phyloP scores from a whole-genome alignment of 805 yeast genomes.

The Barnettozyma botsteinii region DNA sequence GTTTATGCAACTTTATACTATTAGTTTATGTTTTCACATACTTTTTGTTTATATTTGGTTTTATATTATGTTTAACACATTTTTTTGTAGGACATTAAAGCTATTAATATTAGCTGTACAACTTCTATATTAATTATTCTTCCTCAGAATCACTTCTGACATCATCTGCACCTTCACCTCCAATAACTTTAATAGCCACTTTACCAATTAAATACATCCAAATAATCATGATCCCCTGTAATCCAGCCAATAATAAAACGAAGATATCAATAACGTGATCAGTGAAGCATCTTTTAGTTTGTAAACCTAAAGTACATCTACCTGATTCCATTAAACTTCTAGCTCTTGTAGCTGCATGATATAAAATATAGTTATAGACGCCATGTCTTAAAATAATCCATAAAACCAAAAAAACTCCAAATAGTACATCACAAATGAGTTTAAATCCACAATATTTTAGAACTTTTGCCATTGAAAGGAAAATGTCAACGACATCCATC shows the following conservation, averaged over 20 bases:
- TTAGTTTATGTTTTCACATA: background rate
- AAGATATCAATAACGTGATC: constrained; percentile 40
- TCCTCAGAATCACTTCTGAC: constrained; percentile 80
- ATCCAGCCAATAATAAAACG: constrained; percentile 49
- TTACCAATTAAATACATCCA: constrained; percentile 74
- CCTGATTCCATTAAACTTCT: constrained; percentile 39
- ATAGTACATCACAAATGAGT: constrained; percentile 59
- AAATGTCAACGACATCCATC: constrained; percentile 81
- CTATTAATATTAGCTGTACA: background rate
- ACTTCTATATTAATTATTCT: background rate
- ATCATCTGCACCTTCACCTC: constrained; percentile 79
- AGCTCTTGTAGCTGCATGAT: constrained; percentile 48
- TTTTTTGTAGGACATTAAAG: background rate
- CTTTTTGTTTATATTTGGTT: too few relatives aligned
- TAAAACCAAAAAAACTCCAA: constrained; percentile 54
- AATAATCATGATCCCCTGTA: constrained; percentile 58
- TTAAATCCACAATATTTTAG: constrained; percentile 64
- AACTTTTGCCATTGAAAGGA: constrained; percentile 68
- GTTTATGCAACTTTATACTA: constrained; percentile 33
- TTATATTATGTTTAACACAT: too few relatives aligned
- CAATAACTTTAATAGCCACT: constrained; percentile 63
- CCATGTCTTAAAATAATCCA: constrained; percentile 78
- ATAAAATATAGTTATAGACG: constrained; percentile 59
- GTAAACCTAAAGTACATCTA: constrained; percentile 32
- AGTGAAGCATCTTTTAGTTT: constrained; percentile 44